Evolutionary conservation across 768 basidiomycete species (phyloP).

Genomic region (Naganishia vaughanmartiniae): DNA sequence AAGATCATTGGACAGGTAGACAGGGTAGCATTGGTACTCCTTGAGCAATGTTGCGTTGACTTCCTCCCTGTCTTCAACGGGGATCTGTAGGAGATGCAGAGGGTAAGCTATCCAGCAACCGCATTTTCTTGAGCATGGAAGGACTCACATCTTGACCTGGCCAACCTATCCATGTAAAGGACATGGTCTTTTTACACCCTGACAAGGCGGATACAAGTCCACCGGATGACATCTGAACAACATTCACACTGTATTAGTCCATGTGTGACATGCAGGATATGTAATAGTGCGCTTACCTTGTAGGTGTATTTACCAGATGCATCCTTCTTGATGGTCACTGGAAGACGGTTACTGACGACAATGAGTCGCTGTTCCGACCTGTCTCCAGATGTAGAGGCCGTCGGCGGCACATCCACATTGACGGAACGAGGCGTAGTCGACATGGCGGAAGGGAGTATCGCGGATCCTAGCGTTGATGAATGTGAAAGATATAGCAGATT

Average conservation of each 20-base stretch:
- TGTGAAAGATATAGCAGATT: no score
- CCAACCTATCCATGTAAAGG: conserved; percentile 98
- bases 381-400: conserved; percentile 8
- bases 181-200: conserved; percentile 96
- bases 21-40: conserved; percentile 95
- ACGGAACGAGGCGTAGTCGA: neutral
- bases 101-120: neutral
- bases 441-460: neutral
- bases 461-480: no score
- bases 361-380: conserved; percentile 64
- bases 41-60: conserved; percentile 90
- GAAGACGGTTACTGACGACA: conserved; percentile 92
- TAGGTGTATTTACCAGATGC: conserved; percentile 87
- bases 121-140: neutral
- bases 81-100: conserved; percentile 66
- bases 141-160: conserved; percentile 58
- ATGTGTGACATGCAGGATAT: neutral
- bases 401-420: neutral
- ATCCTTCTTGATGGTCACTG: conserved; percentile 94
- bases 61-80: conserved; percentile 79
- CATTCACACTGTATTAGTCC: neutral
- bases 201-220: conserved; percentile 95
- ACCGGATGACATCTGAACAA: conserved; percentile 85
- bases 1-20: conserved; percentile 95
- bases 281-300: conserved; percentile 48